Conservation (phyloP, 805 yeast species). For the Saturnispora kantuleensis region DNA sequence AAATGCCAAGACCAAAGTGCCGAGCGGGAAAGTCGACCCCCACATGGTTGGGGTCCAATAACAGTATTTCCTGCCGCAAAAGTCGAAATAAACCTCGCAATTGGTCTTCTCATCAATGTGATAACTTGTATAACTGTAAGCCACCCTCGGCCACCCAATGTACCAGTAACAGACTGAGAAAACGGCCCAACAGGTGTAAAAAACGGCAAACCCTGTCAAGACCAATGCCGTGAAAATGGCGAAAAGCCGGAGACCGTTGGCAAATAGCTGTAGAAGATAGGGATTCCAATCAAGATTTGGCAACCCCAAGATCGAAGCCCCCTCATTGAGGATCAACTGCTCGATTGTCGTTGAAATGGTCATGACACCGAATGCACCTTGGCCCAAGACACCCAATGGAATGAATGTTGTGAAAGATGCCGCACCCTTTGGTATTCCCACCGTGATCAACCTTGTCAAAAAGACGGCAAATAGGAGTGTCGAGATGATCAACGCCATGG, state of each 20-base stretch:
- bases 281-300: neutral
- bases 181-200: constrained; percentile 29
- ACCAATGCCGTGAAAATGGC: constrained; percentile 18
- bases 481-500: constrained; percentile 41
- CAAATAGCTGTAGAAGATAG: neutral
- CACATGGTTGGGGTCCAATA: constrained; percentile 51
- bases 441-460: constrained; percentile 47
- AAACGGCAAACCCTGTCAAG: constrained; percentile 25
- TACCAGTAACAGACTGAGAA: constrained; percentile 12
- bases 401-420: constrained; percentile 58
- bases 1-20: constrained; percentile 63
- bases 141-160: constrained; percentile 12
- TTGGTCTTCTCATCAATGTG: constrained; percentile 24
- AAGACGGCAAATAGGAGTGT: constrained; percentile 43
- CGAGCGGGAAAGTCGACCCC: constrained; percentile 87
- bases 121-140: constrained; percentile 1
- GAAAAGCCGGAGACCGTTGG: constrained; percentile 5
- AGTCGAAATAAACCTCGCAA: constrained; percentile 27
- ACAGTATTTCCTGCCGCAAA: constrained; percentile 15
- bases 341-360: constrained; percentile 16
- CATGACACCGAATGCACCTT: constrained; percentile 64
- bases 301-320: constrained; percentile 5
- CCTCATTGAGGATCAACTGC: constrained; percentile 7
- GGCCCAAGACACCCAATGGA: constrained; percentile 80
- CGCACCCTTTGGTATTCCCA: constrained; percentile 48